phyloP scores from a whole-genome alignment of 768 basidiomycete genomes.

The Trametes punicea region DNA sequence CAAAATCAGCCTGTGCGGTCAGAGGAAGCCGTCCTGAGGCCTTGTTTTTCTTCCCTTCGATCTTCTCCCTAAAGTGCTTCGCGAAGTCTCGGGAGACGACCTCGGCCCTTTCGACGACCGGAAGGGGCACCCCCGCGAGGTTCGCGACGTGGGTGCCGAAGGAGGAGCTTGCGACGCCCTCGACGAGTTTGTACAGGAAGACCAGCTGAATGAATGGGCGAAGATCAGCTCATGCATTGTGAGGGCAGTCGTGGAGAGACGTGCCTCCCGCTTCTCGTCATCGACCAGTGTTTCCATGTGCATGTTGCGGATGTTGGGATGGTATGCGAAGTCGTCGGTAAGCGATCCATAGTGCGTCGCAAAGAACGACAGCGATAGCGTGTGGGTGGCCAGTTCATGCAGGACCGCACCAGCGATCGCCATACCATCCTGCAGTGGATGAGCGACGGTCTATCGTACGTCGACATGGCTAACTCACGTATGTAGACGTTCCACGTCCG shows the following conservation, averaged over 20 bases:
- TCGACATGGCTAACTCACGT: conserved; percentile 43
- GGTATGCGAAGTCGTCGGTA: conserved; percentile 90
- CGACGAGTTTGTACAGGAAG: conserved; percentile 92
- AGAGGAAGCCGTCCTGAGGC: conserved; percentile 66
- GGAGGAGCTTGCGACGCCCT: conserved; percentile 81
- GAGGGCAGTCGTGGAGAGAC: conserved; percentile 14
- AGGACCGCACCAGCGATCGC: conserved; percentile 95
- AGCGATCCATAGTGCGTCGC: conserved; percentile 97
- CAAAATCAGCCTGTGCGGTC: conserved; percentile 86
- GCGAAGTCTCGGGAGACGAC: conserved; percentile 84
- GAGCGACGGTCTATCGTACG: not conserved
- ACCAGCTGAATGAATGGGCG: conserved; percentile 53
- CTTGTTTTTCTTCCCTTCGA: conserved; percentile 58
- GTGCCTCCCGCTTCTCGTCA: conserved; percentile 84
- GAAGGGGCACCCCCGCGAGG: conserved; percentile 84
- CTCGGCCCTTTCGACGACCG: conserved; percentile 87
- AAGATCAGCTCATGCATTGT: not conserved
- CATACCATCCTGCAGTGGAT: conserved; percentile 80
- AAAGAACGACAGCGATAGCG: conserved; percentile 89
- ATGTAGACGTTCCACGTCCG: conserved; percentile 94
- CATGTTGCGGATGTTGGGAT: conserved; percentile 91
- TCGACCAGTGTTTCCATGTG: conserved; percentile 95
- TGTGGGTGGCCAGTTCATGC: conserved; percentile 92
- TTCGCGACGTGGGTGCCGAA: conserved; percentile 95
- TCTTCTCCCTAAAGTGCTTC: conserved; percentile 77